Evolutionary conservation across 2,329 filamentous ascomycete genomes (phyloP).

Genomic region (Diaporthe ilicicola): DNA sequence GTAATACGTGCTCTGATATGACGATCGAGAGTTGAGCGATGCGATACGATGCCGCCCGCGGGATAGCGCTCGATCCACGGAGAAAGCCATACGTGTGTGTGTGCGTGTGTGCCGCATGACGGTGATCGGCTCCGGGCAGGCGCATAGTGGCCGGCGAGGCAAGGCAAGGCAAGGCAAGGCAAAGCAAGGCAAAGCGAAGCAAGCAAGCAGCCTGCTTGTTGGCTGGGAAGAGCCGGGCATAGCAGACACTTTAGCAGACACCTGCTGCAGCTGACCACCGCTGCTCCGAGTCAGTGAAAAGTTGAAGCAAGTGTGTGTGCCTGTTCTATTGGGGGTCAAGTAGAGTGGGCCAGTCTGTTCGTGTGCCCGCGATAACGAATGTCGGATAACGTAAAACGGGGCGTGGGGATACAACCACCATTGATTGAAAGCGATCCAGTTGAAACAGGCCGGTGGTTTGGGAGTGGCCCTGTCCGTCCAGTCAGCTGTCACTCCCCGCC

Average conservation of each 20-base stretch:
- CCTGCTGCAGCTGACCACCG: constrained; percentile 21
- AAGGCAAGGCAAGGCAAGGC: background rate
- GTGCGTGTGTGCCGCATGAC: background rate
- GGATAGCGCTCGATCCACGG: background rate
- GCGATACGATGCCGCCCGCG: constrained; percentile 14
- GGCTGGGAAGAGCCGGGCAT: background rate
- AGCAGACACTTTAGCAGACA: constrained; percentile 10
- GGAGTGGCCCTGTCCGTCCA: background rate
- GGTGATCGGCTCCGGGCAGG: background rate
- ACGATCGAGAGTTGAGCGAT: background rate
- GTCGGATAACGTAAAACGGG: constrained; percentile 10
- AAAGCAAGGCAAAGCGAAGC: background rate
- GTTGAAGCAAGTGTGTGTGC: background rate
- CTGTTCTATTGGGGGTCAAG: background rate
- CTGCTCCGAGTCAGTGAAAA: background rate
- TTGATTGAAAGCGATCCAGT: background rate
- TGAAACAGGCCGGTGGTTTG: constrained; percentile 20
- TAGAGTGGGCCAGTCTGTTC: background rate
- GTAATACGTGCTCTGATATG: background rate
- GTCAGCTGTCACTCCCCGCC: background rate
- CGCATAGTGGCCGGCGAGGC: background rate
- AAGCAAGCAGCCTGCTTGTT: background rate
- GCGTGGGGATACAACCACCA: background rate
- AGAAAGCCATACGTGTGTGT: constrained; percentile 15
- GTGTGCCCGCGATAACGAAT: background rate